phyloP scores from a whole-genome alignment of 129 eudicot species.

The Rutidosis leptorrhynchoides region DNA sequence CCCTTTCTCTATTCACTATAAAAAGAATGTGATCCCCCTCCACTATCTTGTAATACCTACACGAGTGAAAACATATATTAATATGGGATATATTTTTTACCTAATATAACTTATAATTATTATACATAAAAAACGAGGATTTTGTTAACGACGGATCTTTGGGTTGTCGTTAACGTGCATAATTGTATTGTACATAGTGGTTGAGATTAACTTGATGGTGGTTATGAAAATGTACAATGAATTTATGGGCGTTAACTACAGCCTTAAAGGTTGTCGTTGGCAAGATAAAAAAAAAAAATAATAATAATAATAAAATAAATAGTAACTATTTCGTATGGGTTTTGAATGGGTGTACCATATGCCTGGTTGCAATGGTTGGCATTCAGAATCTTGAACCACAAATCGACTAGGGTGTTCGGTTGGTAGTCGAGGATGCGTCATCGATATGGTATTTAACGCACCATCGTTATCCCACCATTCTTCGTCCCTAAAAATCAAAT shows the following conservation, averaged over 20 bases:
- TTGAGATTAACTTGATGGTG: too few species aligned
- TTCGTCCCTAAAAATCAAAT: constrained; percentile 60
- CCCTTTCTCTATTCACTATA: constrained; percentile 88
- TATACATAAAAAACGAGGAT: too few species aligned
- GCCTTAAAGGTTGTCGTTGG: too few species aligned
- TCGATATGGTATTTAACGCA: constrained; percentile 83
- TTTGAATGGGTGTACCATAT: constrained; percentile 47
- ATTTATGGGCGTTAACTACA: too few species aligned
- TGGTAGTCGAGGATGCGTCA: constrained; percentile 92
- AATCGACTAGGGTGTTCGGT: constrained; percentile 73
- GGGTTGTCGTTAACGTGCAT: too few species aligned
- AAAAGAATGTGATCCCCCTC: constrained; percentile 93
- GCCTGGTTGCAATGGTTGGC: constrained; percentile 87
- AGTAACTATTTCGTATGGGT: neutral
- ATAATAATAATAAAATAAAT: too few species aligned
- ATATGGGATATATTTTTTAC: neutral
- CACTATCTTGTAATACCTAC: constrained; percentile 94
- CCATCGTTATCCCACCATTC: constrained; percentile 99
- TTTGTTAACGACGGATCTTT: too few species aligned
- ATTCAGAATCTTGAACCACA: constrained; percentile 76
- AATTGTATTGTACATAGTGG: too few species aligned
- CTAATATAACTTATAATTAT: too few species aligned
- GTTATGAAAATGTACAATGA: too few species aligned
- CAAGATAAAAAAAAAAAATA: too few species aligned
- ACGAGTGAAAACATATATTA: neutral